Conservation (phyloP, 768 basidiomycete species). For the Rhizopogon vesiculosus region DNA sequence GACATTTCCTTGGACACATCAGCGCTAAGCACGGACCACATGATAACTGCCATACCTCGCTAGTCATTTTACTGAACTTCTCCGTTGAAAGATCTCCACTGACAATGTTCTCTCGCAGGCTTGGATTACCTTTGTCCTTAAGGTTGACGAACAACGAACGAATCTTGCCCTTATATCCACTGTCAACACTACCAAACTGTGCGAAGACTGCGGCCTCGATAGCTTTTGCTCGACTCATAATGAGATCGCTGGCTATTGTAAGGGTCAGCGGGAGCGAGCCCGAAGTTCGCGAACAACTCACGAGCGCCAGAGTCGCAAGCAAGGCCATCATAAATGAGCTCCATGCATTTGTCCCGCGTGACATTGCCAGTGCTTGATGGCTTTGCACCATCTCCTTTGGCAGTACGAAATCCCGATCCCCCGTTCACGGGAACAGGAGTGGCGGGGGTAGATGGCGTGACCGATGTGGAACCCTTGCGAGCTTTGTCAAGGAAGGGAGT, state of each 20-base stretch:
- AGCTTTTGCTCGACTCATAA: constrained; percentile 59
- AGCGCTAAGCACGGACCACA: background rate
- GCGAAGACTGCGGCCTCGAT: constrained; percentile 65
- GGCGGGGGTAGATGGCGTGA: constrained; percentile 36
- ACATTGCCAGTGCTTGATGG: constrained; percentile 55
- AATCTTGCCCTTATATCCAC: constrained; percentile 71
- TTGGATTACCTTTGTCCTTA: constrained; percentile 93
- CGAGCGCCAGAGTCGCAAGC: constrained; percentile 83
- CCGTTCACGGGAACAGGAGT: constrained; percentile 26
- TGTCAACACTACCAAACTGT: constrained; percentile 39
- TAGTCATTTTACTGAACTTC: constrained; percentile 75
- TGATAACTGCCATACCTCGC: constrained; percentile 47
- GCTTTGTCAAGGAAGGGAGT: constrained; percentile 11
- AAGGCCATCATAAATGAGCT: constrained; percentile 89
- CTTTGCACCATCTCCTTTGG: constrained; percentile 70
- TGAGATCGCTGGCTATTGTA: constrained; percentile 59
- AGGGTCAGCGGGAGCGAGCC: background rate
- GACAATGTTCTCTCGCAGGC: constrained; percentile 78
- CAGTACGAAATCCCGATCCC: constrained; percentile 41
- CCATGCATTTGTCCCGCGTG: constrained; percentile 82
- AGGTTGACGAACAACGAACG: constrained; percentile 88
- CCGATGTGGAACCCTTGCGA: constrained; percentile 31
- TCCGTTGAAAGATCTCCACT: constrained; percentile 71
- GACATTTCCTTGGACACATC: constrained; percentile 78
- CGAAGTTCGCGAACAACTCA: constrained; percentile 38